Evolutionary conservation across 768 basidiomycete genomes (phyloP).

Genomic region (Boletus subparvulus): DNA sequence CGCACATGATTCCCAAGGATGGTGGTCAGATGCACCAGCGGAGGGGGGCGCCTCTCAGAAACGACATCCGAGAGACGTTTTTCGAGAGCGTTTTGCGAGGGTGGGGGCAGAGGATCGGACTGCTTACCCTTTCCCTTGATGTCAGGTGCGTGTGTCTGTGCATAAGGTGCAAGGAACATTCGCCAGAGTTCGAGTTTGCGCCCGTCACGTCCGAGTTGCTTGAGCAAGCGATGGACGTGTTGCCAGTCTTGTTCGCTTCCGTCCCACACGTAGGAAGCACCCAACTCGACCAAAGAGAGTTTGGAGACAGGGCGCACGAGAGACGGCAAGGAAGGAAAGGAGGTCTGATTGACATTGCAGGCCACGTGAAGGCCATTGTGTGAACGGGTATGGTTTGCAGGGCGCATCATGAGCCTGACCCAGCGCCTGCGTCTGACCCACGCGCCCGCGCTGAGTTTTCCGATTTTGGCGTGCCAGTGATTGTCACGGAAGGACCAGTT

Average conservation of each 20-base stretch:
- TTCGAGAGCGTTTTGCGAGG: conserved; percentile 7
- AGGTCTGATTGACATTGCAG: background rate
- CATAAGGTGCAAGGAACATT: conserved; percentile 57
- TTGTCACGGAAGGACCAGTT: conserved; percentile 72
- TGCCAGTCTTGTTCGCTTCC: conserved; percentile 62
- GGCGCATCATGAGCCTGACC: conserved; percentile 82
- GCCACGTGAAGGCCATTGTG: background rate
- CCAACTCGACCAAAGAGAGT: conserved; percentile 9
- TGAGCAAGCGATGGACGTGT: conserved; percentile 53
- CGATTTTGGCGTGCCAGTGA: conserved; percentile 65
- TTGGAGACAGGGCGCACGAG: conserved; percentile 17
- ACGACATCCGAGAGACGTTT: conserved; percentile 9
- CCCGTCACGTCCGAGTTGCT: conserved; percentile 59
- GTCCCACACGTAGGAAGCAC: conserved; percentile 50
- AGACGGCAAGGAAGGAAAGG: conserved; percentile 11
- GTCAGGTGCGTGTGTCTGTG: conserved; percentile 8
- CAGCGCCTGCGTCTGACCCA: conserved; percentile 81
- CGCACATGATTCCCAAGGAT: conserved; percentile 63
- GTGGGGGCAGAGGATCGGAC: conserved; percentile 32
- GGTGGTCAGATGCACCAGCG: conserved; percentile 45
- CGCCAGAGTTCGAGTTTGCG: conserved; percentile 76
- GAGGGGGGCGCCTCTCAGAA: conserved; percentile 20
- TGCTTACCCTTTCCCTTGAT: conserved; percentile 43
- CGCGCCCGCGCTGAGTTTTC: conserved; percentile 59
- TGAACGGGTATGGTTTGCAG: conserved; percentile 35